Evolutionary conservation across 78 protist species (phyloP).

Genomic region (Dictyostelium capitatum): DNA sequence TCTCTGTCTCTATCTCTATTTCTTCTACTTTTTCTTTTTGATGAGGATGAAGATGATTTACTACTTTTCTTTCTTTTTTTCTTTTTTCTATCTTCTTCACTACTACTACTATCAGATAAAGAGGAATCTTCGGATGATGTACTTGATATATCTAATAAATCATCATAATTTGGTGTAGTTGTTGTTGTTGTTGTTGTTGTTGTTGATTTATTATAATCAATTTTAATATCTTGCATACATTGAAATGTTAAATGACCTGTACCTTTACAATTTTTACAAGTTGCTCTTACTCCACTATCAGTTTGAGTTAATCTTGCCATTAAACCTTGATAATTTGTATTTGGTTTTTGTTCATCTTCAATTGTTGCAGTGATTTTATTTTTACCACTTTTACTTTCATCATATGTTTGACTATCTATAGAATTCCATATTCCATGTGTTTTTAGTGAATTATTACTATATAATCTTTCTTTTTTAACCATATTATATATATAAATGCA

Average conservation of each 20-base stretch:
- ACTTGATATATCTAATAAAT: constrained; percentile 59
- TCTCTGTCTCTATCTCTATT: constrained; percentile 29
- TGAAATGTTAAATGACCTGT: constrained; percentile 69
- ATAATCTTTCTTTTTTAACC: constrained; percentile 12
- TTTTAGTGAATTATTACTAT: constrained; percentile 43
- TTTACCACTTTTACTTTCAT: constrained; percentile 8
- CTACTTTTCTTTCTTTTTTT: constrained; percentile 31
- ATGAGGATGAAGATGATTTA: not conserved
- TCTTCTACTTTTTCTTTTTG: not conserved
- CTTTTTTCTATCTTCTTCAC: constrained; percentile 30
- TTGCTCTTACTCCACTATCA: constrained; percentile 32
- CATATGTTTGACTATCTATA: constrained; percentile 8
- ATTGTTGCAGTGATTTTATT: not conserved
- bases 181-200: constrained; percentile 18
- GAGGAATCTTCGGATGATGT: constrained; percentile 59
- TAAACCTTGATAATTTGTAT: constrained; percentile 28
- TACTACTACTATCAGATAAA: constrained; percentile 32
- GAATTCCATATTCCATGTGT: constrained; percentile 59
- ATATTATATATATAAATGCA: no score
- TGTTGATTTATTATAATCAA: not conserved
- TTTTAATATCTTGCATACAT: constrained; percentile 49
- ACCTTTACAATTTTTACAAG: constrained; percentile 46
- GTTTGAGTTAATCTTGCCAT: constrained; percentile 46
- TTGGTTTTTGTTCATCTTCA: constrained; percentile 3
- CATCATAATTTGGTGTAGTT: constrained; percentile 14